A percentile compares a stretch with the other conserved stretches of the same genome.
Evolutionary conservation across 176 grass and related monocot genomes (phyloP).

Genomic region (Calamus simplicifolius): DNA sequence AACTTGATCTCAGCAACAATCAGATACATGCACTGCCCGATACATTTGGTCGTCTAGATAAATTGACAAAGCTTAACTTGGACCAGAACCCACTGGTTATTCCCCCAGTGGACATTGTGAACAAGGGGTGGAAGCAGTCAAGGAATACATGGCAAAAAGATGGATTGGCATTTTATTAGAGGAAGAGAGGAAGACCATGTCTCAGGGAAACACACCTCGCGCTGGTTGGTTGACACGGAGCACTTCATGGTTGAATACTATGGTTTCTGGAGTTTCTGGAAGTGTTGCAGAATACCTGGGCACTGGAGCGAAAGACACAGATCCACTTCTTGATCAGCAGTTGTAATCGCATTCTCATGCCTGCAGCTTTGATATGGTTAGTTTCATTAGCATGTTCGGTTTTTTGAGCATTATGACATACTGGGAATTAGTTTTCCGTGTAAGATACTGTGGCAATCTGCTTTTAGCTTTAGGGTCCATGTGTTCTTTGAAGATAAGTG

Average conservation of each 20-base stretch:
- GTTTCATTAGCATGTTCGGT: too few relatives aligned
- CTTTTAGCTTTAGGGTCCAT: too few relatives aligned
- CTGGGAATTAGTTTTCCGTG: too few relatives aligned
- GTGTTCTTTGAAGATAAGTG: too few relatives aligned
- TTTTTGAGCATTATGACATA: too few relatives aligned
- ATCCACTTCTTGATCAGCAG: conserved; percentile 5
- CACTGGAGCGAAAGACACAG: neutral
- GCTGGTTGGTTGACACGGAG: conserved; percentile 11
- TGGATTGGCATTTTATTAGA: conserved; percentile 1
- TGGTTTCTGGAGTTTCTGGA: conserved; percentile 12
- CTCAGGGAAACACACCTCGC: conserved; percentile 5
- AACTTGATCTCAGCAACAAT: conserved; percentile 96
- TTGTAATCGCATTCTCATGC: too few relatives aligned
- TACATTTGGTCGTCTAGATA: conserved; percentile 81
- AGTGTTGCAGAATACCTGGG: neutral
- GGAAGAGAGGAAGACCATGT: conserved; percentile 9
- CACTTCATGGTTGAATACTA: neutral
- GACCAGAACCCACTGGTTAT: conserved; percentile 64
- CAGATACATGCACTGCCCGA: conserved; percentile 57
- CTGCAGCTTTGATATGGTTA: too few relatives aligned
- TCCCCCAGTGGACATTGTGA: conserved; percentile 70
- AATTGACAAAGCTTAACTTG: conserved; percentile 56
- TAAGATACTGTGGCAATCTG: too few relatives aligned
- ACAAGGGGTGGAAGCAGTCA: conserved; percentile 64
- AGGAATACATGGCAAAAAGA: conserved; percentile 19